Percentiles rank a stretch among this genome's conserved stretches.
These are phyloP conservation scores for Xerocomus cyaneibrunnescens DNA, from an alignment of 1,284 basidiomycete species.

Conservation along the genomic window DNA sequence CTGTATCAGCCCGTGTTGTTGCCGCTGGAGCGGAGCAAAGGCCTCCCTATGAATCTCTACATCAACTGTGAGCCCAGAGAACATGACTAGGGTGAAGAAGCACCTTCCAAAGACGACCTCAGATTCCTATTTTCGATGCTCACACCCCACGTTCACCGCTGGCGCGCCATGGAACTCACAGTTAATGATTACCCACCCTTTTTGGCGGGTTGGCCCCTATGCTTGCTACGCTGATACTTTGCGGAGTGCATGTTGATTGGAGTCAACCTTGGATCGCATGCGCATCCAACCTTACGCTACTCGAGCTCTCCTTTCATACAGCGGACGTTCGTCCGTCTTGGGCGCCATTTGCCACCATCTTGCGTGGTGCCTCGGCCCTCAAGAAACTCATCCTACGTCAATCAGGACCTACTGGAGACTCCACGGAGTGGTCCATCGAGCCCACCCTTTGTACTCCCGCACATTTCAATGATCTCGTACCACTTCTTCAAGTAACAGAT, in stretches of 20 bases:
- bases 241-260: slow-evolving; percentile 69
- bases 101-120: slow-evolving; percentile 34
- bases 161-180: slow-evolving; percentile 49
- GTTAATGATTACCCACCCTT: slow-evolving; percentile 45
- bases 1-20: slow-evolving; percentile 17
- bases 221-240: slow-evolving; percentile 47
- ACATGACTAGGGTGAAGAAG: too few species aligned
- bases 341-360: slow-evolving; percentile 42
- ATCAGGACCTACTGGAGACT: slow-evolving; percentile 36
- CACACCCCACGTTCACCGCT: slow-evolving; percentile 50
- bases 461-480: slow-evolving; percentile 39
- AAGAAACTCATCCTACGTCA: slow-evolving; percentile 46
- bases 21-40: slow-evolving; percentile 28
- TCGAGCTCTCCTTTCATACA: slow-evolving; percentile 59
- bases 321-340: slow-evolving; percentile 58
- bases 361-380: slow-evolving; percentile 48
- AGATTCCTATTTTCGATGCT: slow-evolving; percentile 47
- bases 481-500: slow-evolving; percentile 47
- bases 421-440: slow-evolving; percentile 40
- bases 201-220: slow-evolving; percentile 56
- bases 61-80: slow-evolving; percentile 16
- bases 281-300: slow-evolving; percentile 39
- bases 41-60: slow-evolving; percentile 24
- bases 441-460: slow-evolving; percentile 12
- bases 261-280: slow-evolving; percentile 41